These are phyloP conservation scores for Pyronema domesticum DNA, from an alignment of 495 filamentous ascomycete species.

Conservation along the genomic window DNA sequence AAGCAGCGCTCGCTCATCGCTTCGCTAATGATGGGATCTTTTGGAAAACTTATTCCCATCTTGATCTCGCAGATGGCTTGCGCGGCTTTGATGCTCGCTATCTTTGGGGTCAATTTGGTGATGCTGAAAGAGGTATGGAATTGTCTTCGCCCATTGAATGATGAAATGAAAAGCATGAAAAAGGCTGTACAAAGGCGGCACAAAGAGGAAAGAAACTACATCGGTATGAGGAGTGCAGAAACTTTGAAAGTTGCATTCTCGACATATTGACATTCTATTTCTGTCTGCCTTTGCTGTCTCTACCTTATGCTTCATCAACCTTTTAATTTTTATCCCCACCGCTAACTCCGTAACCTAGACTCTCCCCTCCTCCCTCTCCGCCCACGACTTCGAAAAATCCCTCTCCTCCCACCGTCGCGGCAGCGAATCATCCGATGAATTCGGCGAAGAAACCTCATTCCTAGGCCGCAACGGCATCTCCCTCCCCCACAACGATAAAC, in stretches of 20 bases:
- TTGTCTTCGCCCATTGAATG: background rate
- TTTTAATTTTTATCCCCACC: background rate
- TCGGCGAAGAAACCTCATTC: conserved; percentile 30
- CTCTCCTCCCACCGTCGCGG: background rate
- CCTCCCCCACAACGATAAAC: conserved; percentile 23
- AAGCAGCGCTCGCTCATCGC: conserved; percentile 24
- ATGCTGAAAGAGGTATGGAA: conserved; percentile 30
- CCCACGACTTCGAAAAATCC: conserved; percentile 5
- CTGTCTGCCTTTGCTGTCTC: no score
- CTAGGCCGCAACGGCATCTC: conserved; percentile 23
- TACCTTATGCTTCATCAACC: no score
- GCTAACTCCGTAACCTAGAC: conserved; percentile 18
- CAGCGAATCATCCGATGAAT: conserved; percentile 19
- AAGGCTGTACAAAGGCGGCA: background rate
- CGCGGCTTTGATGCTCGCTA: conserved; percentile 27
- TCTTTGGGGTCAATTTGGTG: conserved; percentile 25
- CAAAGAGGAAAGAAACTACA: no score
- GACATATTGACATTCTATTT: no score
- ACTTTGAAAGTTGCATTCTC: no score
- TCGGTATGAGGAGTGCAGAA: no score
- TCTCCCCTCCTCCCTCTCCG: no score
- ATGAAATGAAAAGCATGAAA: background rate
- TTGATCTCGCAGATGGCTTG: conserved; percentile 30
- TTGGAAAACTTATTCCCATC: conserved; percentile 28
- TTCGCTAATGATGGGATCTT: conserved; percentile 23